phyloP scores from a whole-genome alignment of 208 protist genomes.

The Trypanosomatidae sp. region DNA sequence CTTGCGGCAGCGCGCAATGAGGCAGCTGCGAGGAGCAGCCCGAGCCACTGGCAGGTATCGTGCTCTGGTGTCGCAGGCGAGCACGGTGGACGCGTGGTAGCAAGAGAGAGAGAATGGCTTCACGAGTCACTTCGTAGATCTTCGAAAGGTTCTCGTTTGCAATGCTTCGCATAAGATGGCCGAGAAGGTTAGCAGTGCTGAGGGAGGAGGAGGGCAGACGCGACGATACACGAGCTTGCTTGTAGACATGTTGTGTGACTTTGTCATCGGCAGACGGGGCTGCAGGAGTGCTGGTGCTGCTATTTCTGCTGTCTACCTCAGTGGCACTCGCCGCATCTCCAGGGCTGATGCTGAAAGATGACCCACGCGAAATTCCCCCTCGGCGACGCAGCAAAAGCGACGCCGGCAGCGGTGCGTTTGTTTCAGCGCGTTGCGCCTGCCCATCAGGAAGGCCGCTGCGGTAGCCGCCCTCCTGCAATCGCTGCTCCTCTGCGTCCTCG shows the following conservation, averaged over 20 bases:
- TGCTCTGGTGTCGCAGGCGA: slow-evolving; percentile 11
- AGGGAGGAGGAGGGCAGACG: background rate
- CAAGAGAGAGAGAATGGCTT: slow-evolving; percentile 15
- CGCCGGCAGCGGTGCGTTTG: background rate
- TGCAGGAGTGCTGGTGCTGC: background rate
- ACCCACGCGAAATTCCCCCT: background rate
- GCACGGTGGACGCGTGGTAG: slow-evolving; percentile 13
- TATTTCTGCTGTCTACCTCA: background rate
- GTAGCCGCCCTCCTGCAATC: background rate
- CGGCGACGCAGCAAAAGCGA: slow-evolving; percentile 10
- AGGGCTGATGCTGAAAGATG: slow-evolving; percentile 8
- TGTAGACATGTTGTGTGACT: background rate
- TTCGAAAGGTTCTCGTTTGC: slow-evolving; percentile 12
- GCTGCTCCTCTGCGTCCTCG: slow-evolving; percentile 24
- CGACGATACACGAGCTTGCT: background rate
- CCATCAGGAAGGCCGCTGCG: background rate
- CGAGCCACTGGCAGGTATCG: background rate
- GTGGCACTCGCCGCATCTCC: background rate
- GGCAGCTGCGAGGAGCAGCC: background rate
- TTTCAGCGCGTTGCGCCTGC: background rate
- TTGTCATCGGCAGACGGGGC: background rate
- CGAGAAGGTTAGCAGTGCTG: slow-evolving; percentile 16
- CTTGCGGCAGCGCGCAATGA: background rate
- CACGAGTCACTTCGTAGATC: slow-evolving; percentile 7
- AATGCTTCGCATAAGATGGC: slow-evolving; percentile 17